Percentiles rank a stretch among this genome's conserved stretches.
Conservation (phyloP, 2,329 filamentous ascomycete genomes). For the Penicillium vulpinum region DNA sequence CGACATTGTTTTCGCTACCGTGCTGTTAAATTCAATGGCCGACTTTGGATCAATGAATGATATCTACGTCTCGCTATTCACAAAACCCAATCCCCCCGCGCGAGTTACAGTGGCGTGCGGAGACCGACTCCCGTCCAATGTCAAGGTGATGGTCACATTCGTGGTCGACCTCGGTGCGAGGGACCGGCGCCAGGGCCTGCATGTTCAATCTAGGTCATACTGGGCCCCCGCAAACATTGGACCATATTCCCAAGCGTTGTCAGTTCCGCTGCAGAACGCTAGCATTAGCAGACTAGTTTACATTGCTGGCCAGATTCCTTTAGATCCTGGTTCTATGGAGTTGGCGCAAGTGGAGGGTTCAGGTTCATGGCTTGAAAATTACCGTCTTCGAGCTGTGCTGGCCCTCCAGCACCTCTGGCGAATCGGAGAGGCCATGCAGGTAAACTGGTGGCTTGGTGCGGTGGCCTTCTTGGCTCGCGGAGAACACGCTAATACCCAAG, state of each 20-base stretch:
- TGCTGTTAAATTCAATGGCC: slow-evolving; percentile 76
- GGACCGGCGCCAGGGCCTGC: slow-evolving; percentile 57
- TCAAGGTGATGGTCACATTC: slow-evolving; percentile 62
- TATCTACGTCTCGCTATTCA: slow-evolving; percentile 74
- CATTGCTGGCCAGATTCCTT: slow-evolving; percentile 87
- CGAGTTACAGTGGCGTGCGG: slow-evolving; percentile 82
- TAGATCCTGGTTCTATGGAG: slow-evolving; percentile 77
- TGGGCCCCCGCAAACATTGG: slow-evolving; percentile 99
- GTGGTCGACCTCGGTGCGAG: slow-evolving; percentile 43
- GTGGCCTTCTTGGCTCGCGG: slow-evolving; percentile 68
- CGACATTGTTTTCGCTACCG: slow-evolving; percentile 52
- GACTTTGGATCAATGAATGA: slow-evolving; percentile 75
- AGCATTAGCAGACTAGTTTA: slow-evolving; percentile 53
- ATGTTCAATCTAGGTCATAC: slow-evolving; percentile 91
- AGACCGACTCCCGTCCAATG: slow-evolving; percentile 59
- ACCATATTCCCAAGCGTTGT: slow-evolving; percentile 87
- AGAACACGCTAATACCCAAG: slow-evolving; percentile 36
- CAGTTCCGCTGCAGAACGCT: slow-evolving; percentile 32
- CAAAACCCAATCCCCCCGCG: slow-evolving; percentile 76
- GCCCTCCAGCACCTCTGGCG: slow-evolving; percentile 88
- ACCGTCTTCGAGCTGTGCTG: slow-evolving; percentile 64
- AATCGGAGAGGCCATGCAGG: slow-evolving; percentile 69
- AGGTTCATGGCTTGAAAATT: slow-evolving; percentile 36
- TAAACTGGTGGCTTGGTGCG: slow-evolving; percentile 72
- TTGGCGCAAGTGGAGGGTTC: slow-evolving; percentile 25